Base-by-base conservation (phyloP, 305 asterid genomes). In the Coffea humblotiana region DNA sequence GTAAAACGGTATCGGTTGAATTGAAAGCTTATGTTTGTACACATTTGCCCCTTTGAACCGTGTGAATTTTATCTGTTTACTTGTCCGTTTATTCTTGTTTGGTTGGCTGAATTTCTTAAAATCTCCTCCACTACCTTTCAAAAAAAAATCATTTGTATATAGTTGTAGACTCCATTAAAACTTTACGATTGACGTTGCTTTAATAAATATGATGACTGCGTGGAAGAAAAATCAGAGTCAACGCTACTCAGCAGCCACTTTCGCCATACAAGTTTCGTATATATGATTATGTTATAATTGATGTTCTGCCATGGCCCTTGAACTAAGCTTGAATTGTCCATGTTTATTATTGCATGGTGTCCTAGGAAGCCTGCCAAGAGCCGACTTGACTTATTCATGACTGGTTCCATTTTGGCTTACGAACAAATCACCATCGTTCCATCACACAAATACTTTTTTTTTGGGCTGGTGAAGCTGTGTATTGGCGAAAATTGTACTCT, bases 1-100 rank as follows among this genome's bases (percentile, higher is more conserved):
- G 81, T 66, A 70, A 80, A 58, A 77, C 29, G 82, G 76, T 40
- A 78, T 86, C 84, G 68, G 3, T 21, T 78, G 35, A 45, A 8
- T 81, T 47, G 71, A n/a, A 23, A 32, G 73, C 48, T 64, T 64
- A 77, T 65, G 63, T 35, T 3, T 18, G 25, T 66, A 64, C 23
- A 48, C 56, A 15, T 21, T 70, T 52, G 66, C n/a, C 56, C 32
- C 29, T 47, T 54, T 25, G 60, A 60, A 51, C 32, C 76, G 45
- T 49, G 70, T 48, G 45, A 23, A n/a, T 58, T 32, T 54, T 58
- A 35, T 51, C 35, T 58, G 56, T 45, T 72, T 72, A 23, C 66
- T 14, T 32, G 37, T 52, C 10, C 45, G 6, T 15, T 32, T 54
- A 11, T 78, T 68, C 80, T 77, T 77, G 65, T 65, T 77, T 77